Percentiles rank a stretch among this genome's conserved stretches.
phyloP scores from a whole-genome alignment of 2,329 filamentous ascomycete species.

The Trichoderma sp. region DNA sequence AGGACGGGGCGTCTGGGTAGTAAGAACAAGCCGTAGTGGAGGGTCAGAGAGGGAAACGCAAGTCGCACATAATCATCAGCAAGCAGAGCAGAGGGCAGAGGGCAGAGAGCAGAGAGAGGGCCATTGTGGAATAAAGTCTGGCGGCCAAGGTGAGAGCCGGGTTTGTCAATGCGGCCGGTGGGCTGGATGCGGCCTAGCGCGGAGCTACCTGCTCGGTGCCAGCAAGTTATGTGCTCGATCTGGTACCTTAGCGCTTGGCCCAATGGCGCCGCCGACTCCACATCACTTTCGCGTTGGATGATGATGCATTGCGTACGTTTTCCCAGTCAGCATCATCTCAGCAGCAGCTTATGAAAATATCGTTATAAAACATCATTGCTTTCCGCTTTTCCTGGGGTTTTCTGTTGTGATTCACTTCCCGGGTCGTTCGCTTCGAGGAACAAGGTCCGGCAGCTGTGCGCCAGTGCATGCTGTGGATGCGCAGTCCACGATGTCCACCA shows the following conservation, averaged over 20 bases:
- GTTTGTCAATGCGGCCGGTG: neutral
- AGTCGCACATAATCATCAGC: conserved; percentile 1
- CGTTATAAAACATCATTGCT: neutral
- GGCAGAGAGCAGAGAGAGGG: neutral
- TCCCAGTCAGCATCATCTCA: conserved; percentile 10
- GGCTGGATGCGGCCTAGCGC: conserved; percentile 6
- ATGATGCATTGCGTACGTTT: conserved; percentile 26
- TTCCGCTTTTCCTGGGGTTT: neutral
- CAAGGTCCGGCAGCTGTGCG: neutral
- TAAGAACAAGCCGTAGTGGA: neutral
- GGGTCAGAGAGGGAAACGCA: conserved; percentile 1
- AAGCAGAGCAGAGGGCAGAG: neutral
- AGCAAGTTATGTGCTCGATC: neutral
- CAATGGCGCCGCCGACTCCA: conserved; percentile 1
- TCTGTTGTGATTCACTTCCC: neutral
- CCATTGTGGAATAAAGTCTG: conserved; percentile 2
- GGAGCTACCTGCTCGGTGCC: neutral
- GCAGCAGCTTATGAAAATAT: conserved; percentile 13
- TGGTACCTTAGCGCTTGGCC: neutral
- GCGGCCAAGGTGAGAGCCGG: neutral
- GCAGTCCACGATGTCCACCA: conserved; percentile 33
- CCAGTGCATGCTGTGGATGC: neutral
- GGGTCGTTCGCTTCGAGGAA: neutral
- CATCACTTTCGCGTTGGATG: conserved; percentile 13
- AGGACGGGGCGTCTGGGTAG: neutral